A percentile compares a stretch with the other conserved stretches of the same genome.
Evolutionary conservation across 2,329 filamentous ascomycete genomes (phyloP).

Genomic region (Cylindrodendrum hubeiense): DNA sequence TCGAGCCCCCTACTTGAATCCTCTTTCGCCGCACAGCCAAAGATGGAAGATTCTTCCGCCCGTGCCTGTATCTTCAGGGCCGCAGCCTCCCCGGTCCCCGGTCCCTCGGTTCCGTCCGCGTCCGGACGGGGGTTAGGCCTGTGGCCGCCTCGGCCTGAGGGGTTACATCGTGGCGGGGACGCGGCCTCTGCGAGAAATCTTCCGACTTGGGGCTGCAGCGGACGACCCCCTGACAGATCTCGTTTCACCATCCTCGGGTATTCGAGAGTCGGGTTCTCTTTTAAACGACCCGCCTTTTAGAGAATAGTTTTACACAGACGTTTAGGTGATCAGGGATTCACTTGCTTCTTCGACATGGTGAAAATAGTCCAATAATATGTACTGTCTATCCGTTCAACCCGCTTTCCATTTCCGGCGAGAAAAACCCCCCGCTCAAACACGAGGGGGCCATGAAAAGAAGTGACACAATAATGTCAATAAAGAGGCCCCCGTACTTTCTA

Average conservation of each 20-base stretch:
- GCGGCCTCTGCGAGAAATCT: constrained; percentile 7
- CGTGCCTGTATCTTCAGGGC: not conserved
- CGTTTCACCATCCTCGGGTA: constrained; percentile 21
- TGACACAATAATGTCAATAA: constrained; percentile 23
- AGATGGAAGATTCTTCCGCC: not conserved
- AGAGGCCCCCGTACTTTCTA: constrained; percentile 31
- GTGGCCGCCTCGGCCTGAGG: not conserved
- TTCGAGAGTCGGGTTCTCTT: not conserved
- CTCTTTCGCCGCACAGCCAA: not conserved
- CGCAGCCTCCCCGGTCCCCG: not conserved
- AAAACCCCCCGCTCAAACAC: constrained; percentile 12
- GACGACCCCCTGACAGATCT: constrained; percentile 17
- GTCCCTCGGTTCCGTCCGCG: not conserved
- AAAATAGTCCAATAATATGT: constrained; percentile 23
- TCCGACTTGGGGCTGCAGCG: constrained; percentile 7
- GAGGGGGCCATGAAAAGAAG: constrained; percentile 14
- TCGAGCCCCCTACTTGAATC: not conserved
- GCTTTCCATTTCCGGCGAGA: constrained; percentile 18
- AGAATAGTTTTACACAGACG: not conserved
- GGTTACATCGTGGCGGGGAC: constrained; percentile 14
- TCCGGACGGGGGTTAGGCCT: constrained; percentile 2
- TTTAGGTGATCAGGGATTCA: not conserved
- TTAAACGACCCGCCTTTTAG: not conserved
- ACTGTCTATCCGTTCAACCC: constrained; percentile 26
- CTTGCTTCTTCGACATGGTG: not conserved